A percentile compares a stretch with the other conserved stretches of the same genome.
Conservation (phyloP, 106 monocot species). For the Dendrobium officinale region DNA sequence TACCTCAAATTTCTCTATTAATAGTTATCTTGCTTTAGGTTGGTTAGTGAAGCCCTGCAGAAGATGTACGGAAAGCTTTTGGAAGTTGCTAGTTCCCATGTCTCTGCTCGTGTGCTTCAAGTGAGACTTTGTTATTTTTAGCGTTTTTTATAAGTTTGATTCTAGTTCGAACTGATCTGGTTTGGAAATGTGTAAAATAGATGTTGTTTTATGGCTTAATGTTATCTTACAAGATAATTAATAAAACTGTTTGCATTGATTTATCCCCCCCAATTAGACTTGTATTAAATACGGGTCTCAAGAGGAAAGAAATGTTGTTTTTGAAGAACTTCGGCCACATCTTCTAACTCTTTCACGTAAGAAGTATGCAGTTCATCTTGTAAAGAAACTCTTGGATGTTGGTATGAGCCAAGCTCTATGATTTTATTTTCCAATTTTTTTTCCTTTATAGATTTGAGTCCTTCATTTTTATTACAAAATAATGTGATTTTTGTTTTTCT, state of each 20-base stretch:
- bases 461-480: background rate
- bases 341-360: slow-evolving; percentile 66
- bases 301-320: slow-evolving; percentile 65
- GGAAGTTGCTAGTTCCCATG: slow-evolving; percentile 84
- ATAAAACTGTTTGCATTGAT: background rate
- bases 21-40: slow-evolving; percentile 29
- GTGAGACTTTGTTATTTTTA: slow-evolving; percentile 23
- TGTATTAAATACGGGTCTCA: slow-evolving; percentile 77
- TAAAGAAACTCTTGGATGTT: slow-evolving; percentile 78
- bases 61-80: slow-evolving; percentile 76
- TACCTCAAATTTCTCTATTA: background rate
- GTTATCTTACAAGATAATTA: background rate
- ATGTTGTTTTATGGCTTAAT: background rate
- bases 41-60: slow-evolving; percentile 61
- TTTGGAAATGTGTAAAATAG: background rate
- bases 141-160: background rate
- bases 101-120: slow-evolving; percentile 92
- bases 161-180: background rate
- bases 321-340: slow-evolving; percentile 73
- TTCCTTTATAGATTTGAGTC: background rate
- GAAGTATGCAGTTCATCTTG: slow-evolving; percentile 90
- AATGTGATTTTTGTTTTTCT: background rate
- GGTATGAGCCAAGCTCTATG: slow-evolving; percentile 33
- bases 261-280: slow-evolving; percentile 30
- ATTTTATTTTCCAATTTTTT: background rate